These are phyloP conservation scores for Funneliformis caledonium DNA, from an alignment of 371 early-diverging fungal species.

Conservation along the genomic window DNA sequence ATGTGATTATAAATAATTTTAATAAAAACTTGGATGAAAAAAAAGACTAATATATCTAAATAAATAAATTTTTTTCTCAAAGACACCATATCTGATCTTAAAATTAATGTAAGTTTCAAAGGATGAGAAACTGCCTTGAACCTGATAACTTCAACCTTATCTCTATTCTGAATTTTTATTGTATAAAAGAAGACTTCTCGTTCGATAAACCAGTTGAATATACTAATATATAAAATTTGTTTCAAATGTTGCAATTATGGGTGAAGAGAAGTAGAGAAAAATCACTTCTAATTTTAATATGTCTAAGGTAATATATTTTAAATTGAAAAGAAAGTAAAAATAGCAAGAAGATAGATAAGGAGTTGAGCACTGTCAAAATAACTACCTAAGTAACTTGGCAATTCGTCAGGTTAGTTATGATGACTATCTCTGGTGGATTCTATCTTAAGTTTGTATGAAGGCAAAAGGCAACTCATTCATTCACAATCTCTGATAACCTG, in stretches of 20 bases:
- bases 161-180: no score
- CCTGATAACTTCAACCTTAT: no score
- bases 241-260: neutral
- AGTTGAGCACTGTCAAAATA: constrained; percentile 29
- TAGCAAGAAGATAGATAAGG: neutral
- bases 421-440: neutral
- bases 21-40: no score
- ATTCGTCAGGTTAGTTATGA: neutral
- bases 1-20: no score
- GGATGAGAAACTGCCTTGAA: no score
- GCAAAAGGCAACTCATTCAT: constrained; percentile 19
- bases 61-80: no score
- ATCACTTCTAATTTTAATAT: neutral
- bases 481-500: constrained; percentile 12
- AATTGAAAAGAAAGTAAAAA: neutral
- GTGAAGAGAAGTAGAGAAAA: neutral
- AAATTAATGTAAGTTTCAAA: no score
- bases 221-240: constrained; percentile 24
- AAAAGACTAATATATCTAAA: no score
- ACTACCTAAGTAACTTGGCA: neutral
- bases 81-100: no score
- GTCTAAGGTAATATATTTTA: neutral
- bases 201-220: neutral
- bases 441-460: constrained; percentile 32
- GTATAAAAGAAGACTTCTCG: no score